phyloP scores from a whole-genome alignment of 768 basidiomycete genomes.

The Mycena sanguinolenta region DNA sequence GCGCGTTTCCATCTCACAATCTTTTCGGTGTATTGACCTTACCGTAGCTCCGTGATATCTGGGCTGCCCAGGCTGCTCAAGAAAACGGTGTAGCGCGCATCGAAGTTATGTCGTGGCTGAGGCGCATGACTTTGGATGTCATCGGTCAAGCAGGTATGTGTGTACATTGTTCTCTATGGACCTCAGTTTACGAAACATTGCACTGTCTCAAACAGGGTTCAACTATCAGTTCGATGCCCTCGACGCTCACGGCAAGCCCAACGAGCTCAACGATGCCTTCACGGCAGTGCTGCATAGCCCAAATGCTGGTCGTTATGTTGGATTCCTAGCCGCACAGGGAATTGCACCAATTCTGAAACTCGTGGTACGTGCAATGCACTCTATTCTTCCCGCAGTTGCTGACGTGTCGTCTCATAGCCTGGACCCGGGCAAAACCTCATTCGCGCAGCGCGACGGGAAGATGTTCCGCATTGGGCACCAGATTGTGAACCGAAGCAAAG shows the following conservation, averaged over 20 bases:
- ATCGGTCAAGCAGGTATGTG: conserved; percentile 55
- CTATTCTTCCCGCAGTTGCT: conserved; percentile 40
- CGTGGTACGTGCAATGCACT: conserved; percentile 45
- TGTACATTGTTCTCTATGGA: too few relatives aligned
- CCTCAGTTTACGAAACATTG: too few relatives aligned
- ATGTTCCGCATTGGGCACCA: conserved; percentile 55
- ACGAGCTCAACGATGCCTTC: conserved; percentile 50
- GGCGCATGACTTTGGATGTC: conserved; percentile 54
- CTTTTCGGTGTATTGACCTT: neutral
- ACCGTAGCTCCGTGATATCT: conserved; percentile 51
- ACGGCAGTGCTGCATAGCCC: conserved; percentile 42
- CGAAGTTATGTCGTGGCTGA: conserved; percentile 50
- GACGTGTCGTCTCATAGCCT: neutral
- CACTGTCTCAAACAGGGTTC: conserved; percentile 47
- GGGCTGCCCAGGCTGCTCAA: conserved; percentile 41
- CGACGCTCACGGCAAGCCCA: conserved; percentile 34
- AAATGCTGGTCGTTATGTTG: neutral
- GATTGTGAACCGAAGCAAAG: conserved; percentile 56
- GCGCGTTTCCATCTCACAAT: conserved; percentile 33
- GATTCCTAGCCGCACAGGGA: conserved; percentile 38
- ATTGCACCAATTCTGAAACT: conserved; percentile 44
- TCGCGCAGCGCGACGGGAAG: conserved; percentile 39
- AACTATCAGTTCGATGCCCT: conserved; percentile 53
- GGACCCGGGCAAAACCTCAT: conserved; percentile 16
- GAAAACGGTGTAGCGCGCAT: conserved; percentile 40